Conservation (phyloP, 1,139 yeast genomes). For the Lizanozyma gosingica region DNA sequence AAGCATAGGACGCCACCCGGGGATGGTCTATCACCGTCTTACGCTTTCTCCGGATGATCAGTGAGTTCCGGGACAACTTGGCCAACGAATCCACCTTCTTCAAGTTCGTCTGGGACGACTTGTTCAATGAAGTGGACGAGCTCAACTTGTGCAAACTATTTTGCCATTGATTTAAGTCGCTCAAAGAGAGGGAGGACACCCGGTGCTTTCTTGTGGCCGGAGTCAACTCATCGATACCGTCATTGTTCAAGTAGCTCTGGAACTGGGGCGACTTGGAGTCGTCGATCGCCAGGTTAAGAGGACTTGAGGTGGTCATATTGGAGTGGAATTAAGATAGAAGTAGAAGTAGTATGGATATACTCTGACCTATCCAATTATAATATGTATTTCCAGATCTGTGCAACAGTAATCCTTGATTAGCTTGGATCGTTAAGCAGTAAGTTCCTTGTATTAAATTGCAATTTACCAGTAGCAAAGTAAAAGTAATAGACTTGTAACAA, state of each 20-base stretch:
- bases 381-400: no score
- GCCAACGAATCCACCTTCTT: conserved; percentile 43
- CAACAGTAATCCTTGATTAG: no score
- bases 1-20: conserved; percentile 74
- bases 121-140: conserved; percentile 26
- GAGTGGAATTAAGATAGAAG: no score
- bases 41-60: conserved; percentile 42
- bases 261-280: conserved; percentile 15
- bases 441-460: no score
- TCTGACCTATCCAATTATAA: no score
- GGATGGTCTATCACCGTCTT: conserved; percentile 52
- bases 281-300: conserved; percentile 1
- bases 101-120: conserved; percentile 34
- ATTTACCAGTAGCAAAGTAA: no score
- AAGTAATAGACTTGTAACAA: no score
- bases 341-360: no score
- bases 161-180: conserved; percentile 58
- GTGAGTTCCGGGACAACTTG: conserved; percentile 43
- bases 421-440: no score
- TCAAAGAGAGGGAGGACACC: conserved; percentile 61
- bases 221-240: conserved; percentile 57
- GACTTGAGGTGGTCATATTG: background rate
- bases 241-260: conserved; percentile 58
- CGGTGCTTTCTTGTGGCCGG: conserved; percentile 55
- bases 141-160: conserved; percentile 41